Percentiles rank a stretch among this genome's conserved stretches.
These are phyloP conservation scores for Pichia paraexigua DNA, from an alignment of 805 yeast genomes.

Conservation along the genomic window DNA sequence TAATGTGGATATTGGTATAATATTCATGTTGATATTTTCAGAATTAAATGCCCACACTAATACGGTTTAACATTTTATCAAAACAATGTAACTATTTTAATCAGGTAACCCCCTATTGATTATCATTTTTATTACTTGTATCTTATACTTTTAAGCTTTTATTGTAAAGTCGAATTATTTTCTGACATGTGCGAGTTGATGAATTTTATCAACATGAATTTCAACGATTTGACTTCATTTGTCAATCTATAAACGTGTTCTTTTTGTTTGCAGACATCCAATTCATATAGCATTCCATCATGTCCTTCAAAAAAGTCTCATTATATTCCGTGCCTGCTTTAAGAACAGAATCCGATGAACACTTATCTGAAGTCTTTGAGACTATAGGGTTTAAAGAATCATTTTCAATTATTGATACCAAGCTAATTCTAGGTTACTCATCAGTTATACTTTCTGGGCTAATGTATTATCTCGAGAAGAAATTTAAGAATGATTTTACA, in stretches of 20 bases:
- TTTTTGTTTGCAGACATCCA: not conserved
- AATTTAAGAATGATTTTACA: conserved; percentile 33
- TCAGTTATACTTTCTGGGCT: conserved; percentile 40
- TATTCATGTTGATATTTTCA: too few relatives aligned
- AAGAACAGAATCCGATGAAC: conserved; percentile 43
- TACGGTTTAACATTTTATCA: too few relatives aligned
- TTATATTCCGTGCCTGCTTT: conserved; percentile 39
- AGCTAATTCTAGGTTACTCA: conserved; percentile 40
- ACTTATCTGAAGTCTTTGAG: conserved; percentile 33
- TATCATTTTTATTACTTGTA: too few relatives aligned
- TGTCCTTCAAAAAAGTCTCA: conserved; percentile 23
- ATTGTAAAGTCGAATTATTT: not conserved
- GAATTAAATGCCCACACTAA: too few relatives aligned
- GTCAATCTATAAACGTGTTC: not conserved
- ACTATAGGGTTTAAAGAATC: conserved; percentile 41
- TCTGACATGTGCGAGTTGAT: not conserved
- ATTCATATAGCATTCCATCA: not conserved
- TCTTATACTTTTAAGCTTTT: too few relatives aligned
- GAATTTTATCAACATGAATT: not conserved
- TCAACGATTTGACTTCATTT: not conserved
- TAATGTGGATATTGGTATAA: too few relatives aligned
- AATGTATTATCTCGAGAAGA: conserved; percentile 42
- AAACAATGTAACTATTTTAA: too few relatives aligned
- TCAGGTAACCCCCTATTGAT: too few relatives aligned
- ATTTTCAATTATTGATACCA: conserved; percentile 37